Evolutionary conservation across 805 yeast species (phyloP).

Genomic region (Millerozyma miso): DNA sequence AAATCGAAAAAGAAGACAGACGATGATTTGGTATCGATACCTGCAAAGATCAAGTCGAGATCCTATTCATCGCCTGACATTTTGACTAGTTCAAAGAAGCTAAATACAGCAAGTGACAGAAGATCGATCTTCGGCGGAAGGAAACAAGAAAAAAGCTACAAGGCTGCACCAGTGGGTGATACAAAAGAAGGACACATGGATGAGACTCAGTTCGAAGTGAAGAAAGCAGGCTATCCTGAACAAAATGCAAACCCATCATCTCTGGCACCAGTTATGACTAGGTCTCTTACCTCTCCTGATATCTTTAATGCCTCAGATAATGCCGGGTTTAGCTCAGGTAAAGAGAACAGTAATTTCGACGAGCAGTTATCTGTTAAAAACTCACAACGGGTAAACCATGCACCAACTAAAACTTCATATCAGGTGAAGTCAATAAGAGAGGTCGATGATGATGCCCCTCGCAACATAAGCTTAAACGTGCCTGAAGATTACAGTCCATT

Average conservation of each 20-base stretch:
- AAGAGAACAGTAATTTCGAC: neutral
- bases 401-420: constrained; percentile 20
- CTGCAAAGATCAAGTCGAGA: constrained; percentile 18
- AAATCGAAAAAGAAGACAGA: constrained; percentile 25
- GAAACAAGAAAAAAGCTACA: neutral
- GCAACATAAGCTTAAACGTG: neutral
- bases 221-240: neutral
- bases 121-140: neutral
- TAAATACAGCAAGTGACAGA: neutral
- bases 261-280: neutral
- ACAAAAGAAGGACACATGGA: neutral
- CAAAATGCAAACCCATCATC: neutral
- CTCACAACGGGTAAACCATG: constrained; percentile 14
- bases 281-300: neutral
- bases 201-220: neutral
- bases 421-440: constrained; percentile 21
- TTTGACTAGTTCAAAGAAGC: constrained; percentile 5
- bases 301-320: constrained; percentile 1
- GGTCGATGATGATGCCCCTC: constrained; percentile 16
- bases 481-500: neutral
- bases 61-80: constrained; percentile 31
- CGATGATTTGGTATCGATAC: constrained; percentile 5
- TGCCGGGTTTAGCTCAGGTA: constrained; percentile 15
- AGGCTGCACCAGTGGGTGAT: neutral
- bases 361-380: neutral